Base-by-base conservation (phyloP, 108 stramenopile species). In the Phaeodactylum tricornutum region DNA sequence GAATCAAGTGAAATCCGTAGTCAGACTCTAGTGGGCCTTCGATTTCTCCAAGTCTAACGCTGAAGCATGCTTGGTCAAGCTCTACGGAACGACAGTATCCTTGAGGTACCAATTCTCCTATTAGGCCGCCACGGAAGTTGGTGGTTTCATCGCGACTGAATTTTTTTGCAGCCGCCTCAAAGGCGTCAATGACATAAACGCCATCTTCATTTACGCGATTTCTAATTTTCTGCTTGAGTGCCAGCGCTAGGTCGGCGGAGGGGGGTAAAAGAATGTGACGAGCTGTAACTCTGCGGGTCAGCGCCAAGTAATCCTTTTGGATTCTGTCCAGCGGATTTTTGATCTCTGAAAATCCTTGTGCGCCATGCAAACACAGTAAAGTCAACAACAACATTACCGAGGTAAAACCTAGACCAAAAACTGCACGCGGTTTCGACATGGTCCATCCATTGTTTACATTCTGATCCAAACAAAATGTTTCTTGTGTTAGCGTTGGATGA, bases 261-360 rank as follows among this genome's bases (percentile, higher is more conserved):
- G 67, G 67, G 4, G 61, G 40, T 0, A 81, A 57, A 17, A 81
- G 53, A 41, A 81, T 81, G 43, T 81, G 80, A 32, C 67, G 62
- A 3, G 80, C 73, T 3, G 79, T 81, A 4, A 74, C 75, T 25
- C 64, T 54, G 31, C 79, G 57, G 15, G 79, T 81, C 32, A 81
- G 53, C 4, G 75, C 72, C 45, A 47, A 39, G 45, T 67, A 77
- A 47, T 81, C 79, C 39, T 71, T 52, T 35, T 64, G 37, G 32
- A 72, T 41, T 3, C 43, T 32, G 26, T 53, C 48, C 33, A 72
- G 34, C 26, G 69, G 69, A n/a, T n/a, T n/a, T n/a, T n/a, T n/a
- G n/a, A n/a, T n/a, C n/a, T n/a, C n/a, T n/a, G n/a, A n/a, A n/a
- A n/a, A n/a, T n/a, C n/a, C n/a, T n/a, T n/a, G n/a, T n/a, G n/a